Conservation (phyloP, 768 basidiomycete genomes). For the Hydnum rufescens region DNA sequence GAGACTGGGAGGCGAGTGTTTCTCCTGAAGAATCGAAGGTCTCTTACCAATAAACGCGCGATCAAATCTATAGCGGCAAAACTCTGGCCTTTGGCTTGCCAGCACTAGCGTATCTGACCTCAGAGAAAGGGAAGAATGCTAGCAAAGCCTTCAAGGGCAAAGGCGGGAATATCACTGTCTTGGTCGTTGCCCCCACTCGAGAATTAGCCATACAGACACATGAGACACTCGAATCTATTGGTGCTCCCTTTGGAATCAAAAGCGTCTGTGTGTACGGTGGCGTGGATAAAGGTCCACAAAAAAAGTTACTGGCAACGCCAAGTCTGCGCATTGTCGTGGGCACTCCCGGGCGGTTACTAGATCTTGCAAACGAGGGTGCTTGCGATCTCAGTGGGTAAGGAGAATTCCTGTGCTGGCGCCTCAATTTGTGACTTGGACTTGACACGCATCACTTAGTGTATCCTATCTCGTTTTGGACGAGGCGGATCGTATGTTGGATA, state of each 20-base stretch:
- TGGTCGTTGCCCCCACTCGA: conserved; percentile 79
- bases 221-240: conserved; percentile 54
- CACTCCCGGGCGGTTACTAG: conserved; percentile 84
- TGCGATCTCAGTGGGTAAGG: conserved; percentile 63
- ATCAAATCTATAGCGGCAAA: conserved; percentile 50
- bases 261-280: conserved; percentile 89
- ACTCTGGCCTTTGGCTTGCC: conserved; percentile 93
- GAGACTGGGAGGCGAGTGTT: conserved; percentile 68
- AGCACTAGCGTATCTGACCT: conserved; percentile 42
- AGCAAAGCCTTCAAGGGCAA: neutral
- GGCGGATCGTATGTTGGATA: conserved; percentile 95
- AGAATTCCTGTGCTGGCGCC: neutral
- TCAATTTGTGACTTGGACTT: neutral
- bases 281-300: conserved; percentile 75
- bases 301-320: conserved; percentile 23
- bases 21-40: neutral
- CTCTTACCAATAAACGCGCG: neutral
- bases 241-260: conserved; percentile 50
- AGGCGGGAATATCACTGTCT: neutral
- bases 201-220: conserved; percentile 94
- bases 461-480: conserved; percentile 89
- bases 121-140: neutral
- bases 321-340: conserved; percentile 60
- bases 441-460: conserved; percentile 29
- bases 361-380: conserved; percentile 72